Evolutionary conservation across 1,139 yeast species (phyloP), one percentile per base, ranked within the genome.

Genomic region (Wickerhamomyces sp.): DNA sequence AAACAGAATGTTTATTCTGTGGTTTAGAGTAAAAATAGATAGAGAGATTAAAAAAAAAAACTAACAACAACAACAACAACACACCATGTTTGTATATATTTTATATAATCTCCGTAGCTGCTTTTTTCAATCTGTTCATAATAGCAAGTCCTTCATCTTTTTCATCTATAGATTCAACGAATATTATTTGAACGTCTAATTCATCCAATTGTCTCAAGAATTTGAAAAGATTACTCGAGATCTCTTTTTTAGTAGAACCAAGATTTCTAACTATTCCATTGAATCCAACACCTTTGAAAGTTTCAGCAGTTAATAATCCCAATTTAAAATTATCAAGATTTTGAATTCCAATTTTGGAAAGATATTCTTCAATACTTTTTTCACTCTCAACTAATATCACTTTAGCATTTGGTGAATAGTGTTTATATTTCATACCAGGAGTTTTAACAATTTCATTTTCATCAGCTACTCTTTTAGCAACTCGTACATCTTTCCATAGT

Each of bases 401-500:
- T 40, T 73, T 76, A 0, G 96, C 96, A 3, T 72, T 71, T 2
- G 98, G 98, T 0, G 96, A 85, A 58, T 91, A 91, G 58, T 91
- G 98, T 48, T 86, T 78, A 57, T 91, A 91, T 55, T 91, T 91
- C 98, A 91, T 91, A 1, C 98, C 98, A 0, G 98, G 98, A 0
- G 98, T 91, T 47, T 84, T 72, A 0, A 89, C 97, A 0, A 78
- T 69, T 51, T 84, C 96, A 34, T 68, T 58, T 16, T 68, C 67
- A 2, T 73, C 79, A 0, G 89, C 87, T 0, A 75, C 72, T 42
- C 76, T 72, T 46, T 75, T 78, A 1, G 86, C 93, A 5, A 83
- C 62, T 2, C 73, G 58, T 3, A 86, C 72, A 33, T 76, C 55
- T 7, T 59, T 49, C 96, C 96, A 89, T 7, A 40, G 37, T 6